Conservation (phyloP, 169 alveolate genomes). For the Eimeria falciformis region DNA sequence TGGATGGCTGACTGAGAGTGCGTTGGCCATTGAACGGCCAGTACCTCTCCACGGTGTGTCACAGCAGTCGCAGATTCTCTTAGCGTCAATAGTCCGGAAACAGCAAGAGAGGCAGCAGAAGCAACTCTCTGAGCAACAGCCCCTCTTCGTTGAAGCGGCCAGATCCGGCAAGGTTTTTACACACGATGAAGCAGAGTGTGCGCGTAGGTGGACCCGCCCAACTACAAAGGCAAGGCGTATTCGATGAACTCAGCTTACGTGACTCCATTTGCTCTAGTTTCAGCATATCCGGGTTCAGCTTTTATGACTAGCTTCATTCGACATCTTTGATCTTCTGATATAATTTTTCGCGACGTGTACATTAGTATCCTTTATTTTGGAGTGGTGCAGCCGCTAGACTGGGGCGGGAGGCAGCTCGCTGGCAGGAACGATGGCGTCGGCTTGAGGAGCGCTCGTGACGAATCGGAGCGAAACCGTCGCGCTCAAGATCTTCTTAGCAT, state of each 20-base stretch:
- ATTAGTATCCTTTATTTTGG: neutral
- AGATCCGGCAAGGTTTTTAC: slow-evolving; percentile 50
- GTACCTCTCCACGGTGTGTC: slow-evolving; percentile 47
- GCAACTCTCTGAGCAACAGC: slow-evolving; percentile 32
- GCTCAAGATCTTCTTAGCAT: neutral
- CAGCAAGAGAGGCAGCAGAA: slow-evolving; percentile 42
- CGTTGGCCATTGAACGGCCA: slow-evolving; percentile 61
- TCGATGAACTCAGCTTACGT: neutral
- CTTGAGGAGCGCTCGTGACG: slow-evolving; percentile 63
- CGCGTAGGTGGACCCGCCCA: slow-evolving; percentile 71
- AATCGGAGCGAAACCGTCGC: neutral
- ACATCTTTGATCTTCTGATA: too few species aligned
- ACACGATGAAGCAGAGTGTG: slow-evolving; percentile 47
- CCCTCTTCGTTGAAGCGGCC: slow-evolving; percentile 54
- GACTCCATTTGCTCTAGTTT: neutral
- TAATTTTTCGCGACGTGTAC: too few species aligned
- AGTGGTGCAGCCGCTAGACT: slow-evolving; percentile 41
- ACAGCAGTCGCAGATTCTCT: slow-evolving; percentile 41
- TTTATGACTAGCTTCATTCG: neutral
- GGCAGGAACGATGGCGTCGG: slow-evolving; percentile 65
- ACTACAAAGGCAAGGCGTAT: slow-evolving; percentile 16
- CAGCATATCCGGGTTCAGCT: neutral
- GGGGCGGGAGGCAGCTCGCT: slow-evolving; percentile 54
- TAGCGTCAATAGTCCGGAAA: slow-evolving; percentile 33
- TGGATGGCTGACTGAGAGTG: slow-evolving; percentile 74